Conservation (phyloP, 345 rosid genomes). For the Sonneratia caseolaris region DNA sequence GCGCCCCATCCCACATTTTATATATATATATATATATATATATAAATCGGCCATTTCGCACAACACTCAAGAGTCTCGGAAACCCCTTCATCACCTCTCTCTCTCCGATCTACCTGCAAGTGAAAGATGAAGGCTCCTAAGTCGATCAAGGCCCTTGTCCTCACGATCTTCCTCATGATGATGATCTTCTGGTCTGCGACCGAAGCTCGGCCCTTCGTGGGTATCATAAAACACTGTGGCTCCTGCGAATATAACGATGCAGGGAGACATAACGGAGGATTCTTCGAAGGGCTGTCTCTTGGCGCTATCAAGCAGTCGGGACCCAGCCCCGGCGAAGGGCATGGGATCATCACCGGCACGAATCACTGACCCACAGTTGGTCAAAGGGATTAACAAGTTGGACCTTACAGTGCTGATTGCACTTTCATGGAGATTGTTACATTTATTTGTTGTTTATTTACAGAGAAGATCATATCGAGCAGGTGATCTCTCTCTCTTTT, state of each 20-base stretch:
- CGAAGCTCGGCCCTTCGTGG: constrained; percentile 13
- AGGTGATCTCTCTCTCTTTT: too few species aligned
- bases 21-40: too few species aligned
- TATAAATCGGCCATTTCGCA: too few species aligned
- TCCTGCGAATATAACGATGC: background rate
- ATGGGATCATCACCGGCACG: background rate
- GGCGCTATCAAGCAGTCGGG: constrained; percentile 16
- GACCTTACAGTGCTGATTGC: too few species aligned
- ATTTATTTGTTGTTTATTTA: too few species aligned
- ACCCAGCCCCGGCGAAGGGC: constrained; percentile 9
- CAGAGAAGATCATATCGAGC: too few species aligned
- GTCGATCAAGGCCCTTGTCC: background rate
- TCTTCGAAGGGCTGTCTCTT: constrained; percentile 8
- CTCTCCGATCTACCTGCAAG: background rate
- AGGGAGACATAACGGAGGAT: background rate
- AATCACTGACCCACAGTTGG: background rate
- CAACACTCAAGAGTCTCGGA: too few species aligned
- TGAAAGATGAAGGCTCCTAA: background rate
- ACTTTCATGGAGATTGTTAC: too few species aligned
- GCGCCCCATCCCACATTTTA: too few species aligned
- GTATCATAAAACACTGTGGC: background rate
- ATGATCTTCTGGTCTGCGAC: background rate
- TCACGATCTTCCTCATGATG: background rate
- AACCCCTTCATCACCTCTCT: background rate
- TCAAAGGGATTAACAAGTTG: too few species aligned